Evolutionary conservation across 208 protist species (phyloP).

Genomic region (Strigomonas culicis): DNA sequence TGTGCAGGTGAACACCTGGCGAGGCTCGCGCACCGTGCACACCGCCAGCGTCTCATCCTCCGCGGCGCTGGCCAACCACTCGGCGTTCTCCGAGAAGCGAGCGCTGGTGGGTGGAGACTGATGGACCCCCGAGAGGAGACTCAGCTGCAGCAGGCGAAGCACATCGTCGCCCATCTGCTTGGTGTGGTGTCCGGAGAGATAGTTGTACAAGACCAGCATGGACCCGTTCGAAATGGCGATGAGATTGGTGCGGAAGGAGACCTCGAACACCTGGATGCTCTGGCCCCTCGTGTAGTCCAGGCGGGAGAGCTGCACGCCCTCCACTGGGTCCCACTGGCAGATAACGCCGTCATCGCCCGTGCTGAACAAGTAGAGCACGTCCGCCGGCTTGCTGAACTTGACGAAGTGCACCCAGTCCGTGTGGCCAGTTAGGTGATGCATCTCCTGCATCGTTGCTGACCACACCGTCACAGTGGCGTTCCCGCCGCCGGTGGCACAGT

Average conservation of each 20-base stretch:
- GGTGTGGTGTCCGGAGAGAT: conserved; percentile 13
- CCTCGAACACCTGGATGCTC: conserved; percentile 75
- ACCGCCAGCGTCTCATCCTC: conserved; percentile 79
- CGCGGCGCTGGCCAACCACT: conserved; percentile 75
- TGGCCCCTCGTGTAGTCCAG: conserved; percentile 63
- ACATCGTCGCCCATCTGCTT: conserved; percentile 30
- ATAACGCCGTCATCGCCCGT: conserved; percentile 79
- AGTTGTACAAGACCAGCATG: conserved; percentile 56
- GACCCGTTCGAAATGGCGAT: conserved; percentile 64
- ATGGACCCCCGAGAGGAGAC: conserved; percentile 57
- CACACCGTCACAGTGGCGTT: conserved; percentile 63
- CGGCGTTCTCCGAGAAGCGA: conserved; percentile 57
- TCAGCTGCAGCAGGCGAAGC: conserved; percentile 43
- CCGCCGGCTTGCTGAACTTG: conserved; percentile 39
- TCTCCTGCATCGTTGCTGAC: conserved; percentile 40
- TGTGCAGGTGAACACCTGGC: conserved; percentile 46
- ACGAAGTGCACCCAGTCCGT: conserved; percentile 85
- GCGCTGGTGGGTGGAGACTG: conserved; percentile 49
- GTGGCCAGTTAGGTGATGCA: conserved; percentile 66
- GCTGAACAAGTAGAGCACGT: conserved; percentile 65
- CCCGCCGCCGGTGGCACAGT: conserved; percentile 55
- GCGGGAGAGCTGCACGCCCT: conserved; percentile 43
- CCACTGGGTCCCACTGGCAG: conserved; percentile 67
- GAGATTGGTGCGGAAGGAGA: conserved; percentile 45
- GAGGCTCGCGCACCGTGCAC: conserved; percentile 41